Percentiles rank a stretch among this genome's conserved stretches.
Evolutionary conservation across 768 basidiomycete species (phyloP).

Genomic region (Clitopilus passeckerianus): DNA sequence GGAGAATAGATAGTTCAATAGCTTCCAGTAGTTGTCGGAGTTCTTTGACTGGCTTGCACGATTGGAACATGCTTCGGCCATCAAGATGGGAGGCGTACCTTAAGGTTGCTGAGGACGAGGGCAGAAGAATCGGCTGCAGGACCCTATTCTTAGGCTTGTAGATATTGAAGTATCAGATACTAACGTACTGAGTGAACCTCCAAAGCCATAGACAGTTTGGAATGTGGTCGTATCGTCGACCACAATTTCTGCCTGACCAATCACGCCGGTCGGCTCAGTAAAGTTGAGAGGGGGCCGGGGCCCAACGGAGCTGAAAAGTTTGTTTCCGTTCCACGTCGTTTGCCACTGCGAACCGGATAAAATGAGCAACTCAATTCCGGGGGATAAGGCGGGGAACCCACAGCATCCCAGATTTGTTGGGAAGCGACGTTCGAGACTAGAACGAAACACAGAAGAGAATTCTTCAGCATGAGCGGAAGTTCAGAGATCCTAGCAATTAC

Average conservation of each 20-base stretch:
- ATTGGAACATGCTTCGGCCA: neutral
- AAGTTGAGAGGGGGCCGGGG: constrained; percentile 49
- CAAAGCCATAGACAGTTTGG: constrained; percentile 62
- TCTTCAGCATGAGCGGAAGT: neutral
- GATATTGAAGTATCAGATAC: neutral
- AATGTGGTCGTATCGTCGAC: constrained; percentile 48
- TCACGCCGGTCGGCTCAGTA: constrained; percentile 37
- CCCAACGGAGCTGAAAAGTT: constrained; percentile 43
- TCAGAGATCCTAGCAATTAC: too few relatives aligned
- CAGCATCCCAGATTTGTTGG: constrained; percentile 53
- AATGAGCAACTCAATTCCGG: too few relatives aligned
- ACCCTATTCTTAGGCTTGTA: neutral
- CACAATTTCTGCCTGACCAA: constrained; percentile 54
- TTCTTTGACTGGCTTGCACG: constrained; percentile 35
- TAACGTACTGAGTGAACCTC: constrained; percentile 52
- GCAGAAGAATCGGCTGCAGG: constrained; percentile 65
- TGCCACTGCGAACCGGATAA: constrained; percentile 38
- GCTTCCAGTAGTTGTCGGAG: constrained; percentile 48
- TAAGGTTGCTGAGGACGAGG: constrained; percentile 50
- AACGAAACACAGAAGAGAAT: neutral
- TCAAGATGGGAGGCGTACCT: constrained; percentile 33
- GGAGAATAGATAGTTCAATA: constrained; percentile 54
- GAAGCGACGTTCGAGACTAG: constrained; percentile 23
- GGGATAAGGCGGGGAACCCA: constrained; percentile 18
- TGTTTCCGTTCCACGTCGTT: constrained; percentile 44